phyloP scores from a whole-genome alignment of 148 eudicot genomes.

The Arbutus unedo region DNA sequence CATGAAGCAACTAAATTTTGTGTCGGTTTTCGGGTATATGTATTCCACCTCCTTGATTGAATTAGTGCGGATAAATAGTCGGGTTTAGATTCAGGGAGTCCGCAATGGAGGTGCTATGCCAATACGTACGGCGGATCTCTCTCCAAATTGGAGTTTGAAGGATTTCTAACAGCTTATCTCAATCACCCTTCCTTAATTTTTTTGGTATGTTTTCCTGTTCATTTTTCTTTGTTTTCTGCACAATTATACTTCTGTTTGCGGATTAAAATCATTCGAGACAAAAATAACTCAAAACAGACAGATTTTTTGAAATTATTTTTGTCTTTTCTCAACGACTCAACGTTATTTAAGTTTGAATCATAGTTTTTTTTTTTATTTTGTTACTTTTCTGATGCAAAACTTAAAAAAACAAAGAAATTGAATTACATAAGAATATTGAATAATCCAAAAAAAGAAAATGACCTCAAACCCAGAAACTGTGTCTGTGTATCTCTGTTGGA shows the following conservation, averaged over 20 bases:
- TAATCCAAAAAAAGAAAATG: too few relatives aligned
- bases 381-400: too few relatives aligned
- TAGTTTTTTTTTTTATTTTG: too few relatives aligned
- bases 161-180: background rate
- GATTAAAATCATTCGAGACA: background rate
- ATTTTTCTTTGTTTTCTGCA: too few relatives aligned
- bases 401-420: too few relatives aligned
- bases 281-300: too few relatives aligned
- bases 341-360: too few relatives aligned
- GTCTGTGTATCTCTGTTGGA: background rate
- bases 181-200: background rate
- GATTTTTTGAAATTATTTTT: background rate
- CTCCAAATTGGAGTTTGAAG: background rate
- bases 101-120: background rate
- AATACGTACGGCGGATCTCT: background rate
- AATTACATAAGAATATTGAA: too few relatives aligned
- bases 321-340: too few relatives aligned
- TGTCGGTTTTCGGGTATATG: background rate
- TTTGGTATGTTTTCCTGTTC: background rate
- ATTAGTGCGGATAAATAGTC: background rate
- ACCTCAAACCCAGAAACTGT: background rate
- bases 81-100: background rate
- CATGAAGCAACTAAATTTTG: conserved; percentile 9
- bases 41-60: background rate
- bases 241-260: background rate